A percentile compares a stretch with the other conserved stretches of the same genome.
Evolutionary conservation across 148 eudicot species (phyloP).

Genomic region (Chenopodium album): DNA sequence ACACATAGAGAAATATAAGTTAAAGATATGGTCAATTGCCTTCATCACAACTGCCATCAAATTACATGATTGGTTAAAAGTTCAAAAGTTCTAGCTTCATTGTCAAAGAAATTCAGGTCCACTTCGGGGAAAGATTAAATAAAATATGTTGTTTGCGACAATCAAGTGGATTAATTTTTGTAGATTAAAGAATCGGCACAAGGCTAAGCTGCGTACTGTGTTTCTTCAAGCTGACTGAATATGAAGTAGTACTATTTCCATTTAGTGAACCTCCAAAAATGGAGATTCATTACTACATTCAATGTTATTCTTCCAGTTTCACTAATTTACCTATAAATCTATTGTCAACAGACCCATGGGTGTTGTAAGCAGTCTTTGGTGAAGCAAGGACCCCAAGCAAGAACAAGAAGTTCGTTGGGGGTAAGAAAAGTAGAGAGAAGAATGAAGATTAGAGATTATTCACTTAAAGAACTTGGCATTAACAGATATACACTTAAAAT

Average conservation of each 20-base stretch:
- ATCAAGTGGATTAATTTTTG: too few species aligned
- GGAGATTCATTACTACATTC: background rate
- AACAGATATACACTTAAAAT: background rate
- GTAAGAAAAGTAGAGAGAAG: background rate
- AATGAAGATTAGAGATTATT: background rate
- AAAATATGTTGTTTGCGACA: too few species aligned
- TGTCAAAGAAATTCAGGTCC: too few species aligned
- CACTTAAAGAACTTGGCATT: background rate
- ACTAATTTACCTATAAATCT: too few species aligned
- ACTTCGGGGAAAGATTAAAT: too few species aligned
- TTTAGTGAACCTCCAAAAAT: background rate
- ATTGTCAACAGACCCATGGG: too few species aligned
- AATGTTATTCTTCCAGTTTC: too few species aligned
- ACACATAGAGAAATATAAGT: background rate
- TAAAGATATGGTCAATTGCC: background rate
- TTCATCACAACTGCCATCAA: background rate
- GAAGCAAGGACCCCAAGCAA: background rate
- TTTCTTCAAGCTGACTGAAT: background rate
- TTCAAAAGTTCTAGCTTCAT: too few species aligned
- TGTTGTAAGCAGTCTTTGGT: too few species aligned
- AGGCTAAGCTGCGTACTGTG: background rate
- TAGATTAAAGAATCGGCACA: too few species aligned
- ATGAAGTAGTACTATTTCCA: background rate
- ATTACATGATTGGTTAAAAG: too few species aligned
- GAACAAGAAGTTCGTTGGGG: background rate